Percentiles rank a stretch among this genome's conserved stretches.
Evolutionary conservation across 805 yeast genomes (phyloP).

Genomic region (Metschnikowia lochheadii): DNA sequence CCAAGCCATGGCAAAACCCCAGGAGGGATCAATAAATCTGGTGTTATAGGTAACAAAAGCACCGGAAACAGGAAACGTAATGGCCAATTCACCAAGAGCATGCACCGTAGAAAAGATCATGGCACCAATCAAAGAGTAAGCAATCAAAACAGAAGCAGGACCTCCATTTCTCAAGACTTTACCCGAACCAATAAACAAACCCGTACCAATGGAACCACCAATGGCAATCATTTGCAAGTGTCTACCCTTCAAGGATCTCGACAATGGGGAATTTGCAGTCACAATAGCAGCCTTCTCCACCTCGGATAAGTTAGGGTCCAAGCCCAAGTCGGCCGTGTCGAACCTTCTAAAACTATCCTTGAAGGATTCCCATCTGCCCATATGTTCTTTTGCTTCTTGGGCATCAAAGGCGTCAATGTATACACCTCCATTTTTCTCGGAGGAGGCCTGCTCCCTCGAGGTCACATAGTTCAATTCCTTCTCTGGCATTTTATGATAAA

Average conservation of each 20-base stretch:
- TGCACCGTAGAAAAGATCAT: constrained; percentile 34
- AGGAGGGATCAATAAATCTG: constrained; percentile 62
- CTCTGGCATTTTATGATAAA: constrained; percentile 28
- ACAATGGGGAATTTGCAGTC: constrained; percentile 55
- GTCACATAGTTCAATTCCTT: constrained; percentile 40
- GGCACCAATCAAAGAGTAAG: constrained; percentile 36
- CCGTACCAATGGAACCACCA: constrained; percentile 84
- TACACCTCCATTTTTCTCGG: constrained; percentile 38
- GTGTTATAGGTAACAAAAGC: constrained; percentile 54
- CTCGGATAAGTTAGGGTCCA: constrained; percentile 40
- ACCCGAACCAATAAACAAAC: constrained; percentile 74
- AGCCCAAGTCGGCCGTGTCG: constrained; percentile 34
- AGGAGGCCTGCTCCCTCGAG: constrained; percentile 32
- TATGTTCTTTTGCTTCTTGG: constrained; percentile 14
- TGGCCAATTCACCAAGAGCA: constrained; percentile 48
- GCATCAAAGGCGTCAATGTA: constrained; percentile 30
- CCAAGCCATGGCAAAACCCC: constrained; percentile 73
- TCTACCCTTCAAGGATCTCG: constrained; percentile 50
- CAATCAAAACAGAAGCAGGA: constrained; percentile 53
- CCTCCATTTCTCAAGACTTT: constrained; percentile 60
- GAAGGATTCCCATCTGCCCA: constrained; percentile 18
- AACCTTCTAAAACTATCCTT: constrained; percentile 31
- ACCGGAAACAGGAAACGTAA: constrained; percentile 48
- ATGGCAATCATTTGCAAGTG: constrained; percentile 75
- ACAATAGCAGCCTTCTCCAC: constrained; percentile 45